These are phyloP conservation scores for Salvia rosmarinus DNA, from an alignment of 257 asterid genomes.

Conservation along the genomic window DNA sequence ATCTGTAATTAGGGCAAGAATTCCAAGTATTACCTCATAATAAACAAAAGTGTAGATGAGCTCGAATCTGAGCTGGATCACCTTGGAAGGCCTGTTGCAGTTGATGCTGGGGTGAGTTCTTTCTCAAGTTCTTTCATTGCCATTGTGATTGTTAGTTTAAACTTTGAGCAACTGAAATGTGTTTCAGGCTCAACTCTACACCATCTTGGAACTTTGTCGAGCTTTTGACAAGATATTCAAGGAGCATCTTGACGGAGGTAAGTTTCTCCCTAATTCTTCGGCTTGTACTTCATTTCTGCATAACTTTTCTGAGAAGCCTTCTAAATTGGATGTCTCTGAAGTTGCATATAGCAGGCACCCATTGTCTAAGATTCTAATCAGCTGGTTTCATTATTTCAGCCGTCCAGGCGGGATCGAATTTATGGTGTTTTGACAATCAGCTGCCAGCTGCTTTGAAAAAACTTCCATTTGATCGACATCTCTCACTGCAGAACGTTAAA, in stretches of 20 bases:
- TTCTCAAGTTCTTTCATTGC: background rate
- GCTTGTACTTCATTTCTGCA: background rate
- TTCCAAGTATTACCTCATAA: constrained; percentile 88
- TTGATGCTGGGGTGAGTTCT: constrained; percentile 88
- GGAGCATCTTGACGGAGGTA: constrained; percentile 98
- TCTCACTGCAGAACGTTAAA: constrained; percentile 76
- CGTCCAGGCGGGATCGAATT: constrained; percentile 94
- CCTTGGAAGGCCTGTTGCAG: constrained; percentile 86
- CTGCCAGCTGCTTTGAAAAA: constrained; percentile 93
- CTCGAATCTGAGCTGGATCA: constrained; percentile 93
- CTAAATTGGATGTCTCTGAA: constrained; percentile 1
- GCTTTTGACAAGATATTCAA: constrained; percentile 92
- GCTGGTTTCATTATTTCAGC: constrained; percentile 46
- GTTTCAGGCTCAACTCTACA: constrained; percentile 89
- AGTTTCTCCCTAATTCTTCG: constrained; percentile 32
- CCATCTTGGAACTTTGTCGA: constrained; percentile 95
- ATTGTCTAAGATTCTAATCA: constrained; percentile 23
- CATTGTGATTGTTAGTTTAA: constrained; percentile 27
- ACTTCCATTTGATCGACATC: constrained; percentile 94
- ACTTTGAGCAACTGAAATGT: constrained; percentile 24
- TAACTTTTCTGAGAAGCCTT: constrained; percentile 2
- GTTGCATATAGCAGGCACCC: background rate
- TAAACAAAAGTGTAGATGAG: constrained; percentile 84
- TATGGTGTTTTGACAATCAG: constrained; percentile 95
- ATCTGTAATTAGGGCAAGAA: constrained; percentile 74